phyloP scores from a whole-genome alignment of 192 early-diverging fungal genomes.

The Fimicolochytrium jonesii region DNA sequence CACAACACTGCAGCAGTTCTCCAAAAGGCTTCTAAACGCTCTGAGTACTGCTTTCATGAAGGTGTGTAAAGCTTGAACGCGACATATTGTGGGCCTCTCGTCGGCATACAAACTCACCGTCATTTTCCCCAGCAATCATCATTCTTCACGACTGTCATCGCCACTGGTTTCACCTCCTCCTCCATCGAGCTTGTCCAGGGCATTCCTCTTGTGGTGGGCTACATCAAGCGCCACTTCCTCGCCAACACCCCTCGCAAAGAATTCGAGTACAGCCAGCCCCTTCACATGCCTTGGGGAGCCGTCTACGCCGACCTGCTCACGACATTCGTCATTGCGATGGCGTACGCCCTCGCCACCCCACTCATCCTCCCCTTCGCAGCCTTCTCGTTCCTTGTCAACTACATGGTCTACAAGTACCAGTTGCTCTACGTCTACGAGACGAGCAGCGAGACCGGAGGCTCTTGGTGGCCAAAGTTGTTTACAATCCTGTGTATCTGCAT shows the following conservation, averaged over 20 bases:
- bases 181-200: slow-evolving; percentile 46
- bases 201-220: slow-evolving; percentile 30
- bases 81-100: too few species aligned
- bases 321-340: slow-evolving; percentile 31
- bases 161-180: slow-evolving; percentile 26
- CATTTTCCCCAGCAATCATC: slow-evolving; percentile 23
- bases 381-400: slow-evolving; percentile 32
- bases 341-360: slow-evolving; percentile 37
- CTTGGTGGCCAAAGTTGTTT: slow-evolving; percentile 40
- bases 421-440: slow-evolving; percentile 47
- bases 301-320: slow-evolving; percentile 37
- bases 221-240: slow-evolving; percentile 36
- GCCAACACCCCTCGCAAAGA: slow-evolving; percentile 37
- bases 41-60: too few species aligned
- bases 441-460: slow-evolving; percentile 36
- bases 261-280: slow-evolving; percentile 36
- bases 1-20: too few species aligned
- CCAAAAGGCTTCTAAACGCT: too few species aligned
- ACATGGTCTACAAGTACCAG: slow-evolving; percentile 46
- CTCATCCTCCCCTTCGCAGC: slow-evolving; percentile 36
- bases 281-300: slow-evolving; percentile 31
- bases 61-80: too few species aligned
- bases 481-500: slow-evolving; percentile 29
- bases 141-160: slow-evolving; percentile 35
- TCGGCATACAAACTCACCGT: too few species aligned